phyloP scores from a whole-genome alignment of 805 yeast species.

The Hemisphaericaspora nanyangensis region DNA sequence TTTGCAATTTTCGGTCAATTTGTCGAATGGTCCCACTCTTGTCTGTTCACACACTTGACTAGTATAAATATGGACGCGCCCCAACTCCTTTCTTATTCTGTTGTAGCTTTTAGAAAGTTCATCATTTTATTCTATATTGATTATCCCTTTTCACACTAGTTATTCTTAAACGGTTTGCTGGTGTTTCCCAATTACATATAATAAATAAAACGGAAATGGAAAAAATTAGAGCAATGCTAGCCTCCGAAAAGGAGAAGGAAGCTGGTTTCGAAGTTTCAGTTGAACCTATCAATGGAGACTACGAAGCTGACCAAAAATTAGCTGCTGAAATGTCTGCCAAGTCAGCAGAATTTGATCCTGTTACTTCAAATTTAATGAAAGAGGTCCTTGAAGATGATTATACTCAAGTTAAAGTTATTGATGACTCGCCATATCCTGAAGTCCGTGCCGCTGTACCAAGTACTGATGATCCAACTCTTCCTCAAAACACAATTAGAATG shows the following conservation, averaged over 20 bases:
- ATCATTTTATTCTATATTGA: too few relatives aligned
- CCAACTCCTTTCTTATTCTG: too few relatives aligned
- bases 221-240: constrained; percentile 8
- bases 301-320: constrained; percentile 9
- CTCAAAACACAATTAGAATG: constrained; percentile 53
- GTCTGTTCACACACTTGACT: too few relatives aligned
- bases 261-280: constrained; percentile 2
- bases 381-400: constrained; percentile 29
- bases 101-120: too few relatives aligned
- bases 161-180: too few relatives aligned
- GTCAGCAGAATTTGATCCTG: constrained; percentile 32
- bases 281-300: constrained; percentile 6
- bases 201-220: too few relatives aligned
- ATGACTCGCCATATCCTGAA: constrained; percentile 55
- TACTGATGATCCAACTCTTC: constrained; percentile 46
- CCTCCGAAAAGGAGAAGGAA: background rate
- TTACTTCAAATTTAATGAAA: constrained; percentile 22
- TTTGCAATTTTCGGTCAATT: too few relatives aligned
- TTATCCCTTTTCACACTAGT: too few relatives aligned
- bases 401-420: constrained; percentile 40
- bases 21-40: too few relatives aligned
- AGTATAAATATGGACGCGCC: too few relatives aligned
- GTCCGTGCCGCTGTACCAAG: constrained; percentile 60
- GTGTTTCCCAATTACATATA: too few relatives aligned
- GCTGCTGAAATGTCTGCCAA: constrained; percentile 15